Evolutionary conservation across 805 yeast genomes (phyloP).

Genomic region (Grigorovia yakushimaensis): DNA sequence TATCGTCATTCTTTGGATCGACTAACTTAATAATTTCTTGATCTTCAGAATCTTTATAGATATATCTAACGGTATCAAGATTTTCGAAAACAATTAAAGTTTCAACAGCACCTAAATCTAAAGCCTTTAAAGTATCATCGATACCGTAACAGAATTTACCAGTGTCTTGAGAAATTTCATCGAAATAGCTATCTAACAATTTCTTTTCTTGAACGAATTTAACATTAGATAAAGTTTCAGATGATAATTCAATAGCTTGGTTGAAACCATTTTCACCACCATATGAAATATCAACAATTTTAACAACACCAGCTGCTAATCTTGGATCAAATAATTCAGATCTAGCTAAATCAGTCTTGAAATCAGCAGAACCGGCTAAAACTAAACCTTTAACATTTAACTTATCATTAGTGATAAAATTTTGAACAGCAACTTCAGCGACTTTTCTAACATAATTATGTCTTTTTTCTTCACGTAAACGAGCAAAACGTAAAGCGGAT

Average conservation of each 20-base stretch:
- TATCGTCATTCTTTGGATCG: conserved; percentile 62
- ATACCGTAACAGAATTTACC: conserved; percentile 98
- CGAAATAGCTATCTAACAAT: conserved; percentile 82
- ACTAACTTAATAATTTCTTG: conserved; percentile 64
- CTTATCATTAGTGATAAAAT: conserved; percentile 90
- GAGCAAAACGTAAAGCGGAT: conserved; percentile 97
- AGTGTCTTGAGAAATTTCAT: conserved; percentile 93
- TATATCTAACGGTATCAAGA: conserved; percentile 74
- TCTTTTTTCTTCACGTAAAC: conserved; percentile 98
- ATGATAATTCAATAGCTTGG: conserved; percentile 96
- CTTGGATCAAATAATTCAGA: conserved; percentile 91
- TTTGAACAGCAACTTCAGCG: conserved; percentile 96
- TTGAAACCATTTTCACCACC: conserved; percentile 99
- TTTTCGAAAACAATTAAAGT: conserved; percentile 87
- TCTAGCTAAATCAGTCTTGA: conserved; percentile 86
- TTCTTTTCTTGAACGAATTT: conserved; percentile 98
- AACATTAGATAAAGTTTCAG: conserved; percentile 93
- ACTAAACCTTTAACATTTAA: conserved; percentile 90
- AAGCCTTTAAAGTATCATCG: conserved; percentile 90
- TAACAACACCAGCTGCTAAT: conserved; percentile 75
- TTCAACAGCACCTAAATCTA: conserved; percentile 94
- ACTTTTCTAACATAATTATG: conserved; percentile 97
- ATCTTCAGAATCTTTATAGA: conserved; percentile 76
- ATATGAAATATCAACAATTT: conserved; percentile 92
- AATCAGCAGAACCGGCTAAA: conserved; percentile 98